These are phyloP conservation scores for Erysiphe pulchra DNA, from an alignment of 2,329 filamentous ascomycete species.

Conservation along the genomic window DNA sequence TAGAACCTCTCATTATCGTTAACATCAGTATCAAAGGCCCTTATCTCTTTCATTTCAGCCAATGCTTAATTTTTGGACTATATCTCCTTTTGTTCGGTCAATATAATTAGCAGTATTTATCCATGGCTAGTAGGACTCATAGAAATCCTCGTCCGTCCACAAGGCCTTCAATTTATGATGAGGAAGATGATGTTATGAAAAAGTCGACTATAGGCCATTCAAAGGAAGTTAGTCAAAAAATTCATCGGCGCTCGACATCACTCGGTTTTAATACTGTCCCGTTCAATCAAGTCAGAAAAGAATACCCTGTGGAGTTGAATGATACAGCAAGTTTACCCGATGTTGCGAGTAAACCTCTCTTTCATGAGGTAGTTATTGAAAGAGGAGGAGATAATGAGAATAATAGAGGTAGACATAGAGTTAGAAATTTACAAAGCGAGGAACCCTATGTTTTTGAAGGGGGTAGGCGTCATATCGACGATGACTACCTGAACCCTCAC, in stretches of 20 bases:
- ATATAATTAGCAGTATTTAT: too few species aligned
- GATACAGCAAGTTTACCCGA: background rate
- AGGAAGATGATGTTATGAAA: background rate
- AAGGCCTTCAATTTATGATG: background rate
- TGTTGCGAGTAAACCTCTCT: background rate
- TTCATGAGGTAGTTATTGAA: background rate
- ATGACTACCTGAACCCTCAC: background rate
- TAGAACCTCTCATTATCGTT: too few species aligned
- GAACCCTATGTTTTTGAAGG: background rate
- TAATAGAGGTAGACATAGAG: background rate
- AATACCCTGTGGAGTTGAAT: background rate
- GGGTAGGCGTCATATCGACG: background rate
- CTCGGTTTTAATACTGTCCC: background rate
- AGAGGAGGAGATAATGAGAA: background rate
- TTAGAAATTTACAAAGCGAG: background rate
- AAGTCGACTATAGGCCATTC: background rate
- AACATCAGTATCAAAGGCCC: too few species aligned
- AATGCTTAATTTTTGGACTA: too few species aligned
- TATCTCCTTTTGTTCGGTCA: too few species aligned
- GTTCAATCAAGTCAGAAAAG: background rate
- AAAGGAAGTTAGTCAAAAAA: background rate
- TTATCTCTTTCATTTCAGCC: too few species aligned
- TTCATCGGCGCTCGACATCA: background rate
- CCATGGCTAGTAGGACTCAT: too few species aligned
- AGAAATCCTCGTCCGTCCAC: background rate